phyloP scores from a whole-genome alignment of 495 filamentous ascomycete genomes.

The Penicillium salamii region DNA sequence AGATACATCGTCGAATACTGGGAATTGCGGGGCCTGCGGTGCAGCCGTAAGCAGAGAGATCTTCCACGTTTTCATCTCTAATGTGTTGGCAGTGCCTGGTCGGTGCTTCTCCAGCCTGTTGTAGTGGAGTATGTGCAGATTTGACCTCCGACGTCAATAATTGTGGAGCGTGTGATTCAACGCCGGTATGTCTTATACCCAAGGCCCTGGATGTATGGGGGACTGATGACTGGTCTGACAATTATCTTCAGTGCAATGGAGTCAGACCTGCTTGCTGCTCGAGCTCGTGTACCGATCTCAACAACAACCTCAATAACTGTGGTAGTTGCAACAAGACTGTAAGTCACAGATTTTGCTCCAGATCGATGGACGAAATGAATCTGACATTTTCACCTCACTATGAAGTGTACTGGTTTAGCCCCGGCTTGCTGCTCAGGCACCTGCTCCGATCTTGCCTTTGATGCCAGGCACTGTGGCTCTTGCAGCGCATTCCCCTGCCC shows the following conservation, averaged over 20 bases:
- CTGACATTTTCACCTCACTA: background rate
- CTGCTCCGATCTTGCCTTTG: constrained; percentile 6
- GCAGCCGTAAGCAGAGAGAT: constrained; percentile 7
- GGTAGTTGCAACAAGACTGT: constrained; percentile 7
- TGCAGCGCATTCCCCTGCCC: constrained; percentile 9
- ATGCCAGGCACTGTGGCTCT: constrained; percentile 9
- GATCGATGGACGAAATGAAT: too few relatives aligned
- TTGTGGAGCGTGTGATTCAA: constrained; percentile 15
- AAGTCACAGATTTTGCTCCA: background rate
- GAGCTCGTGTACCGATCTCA: background rate
- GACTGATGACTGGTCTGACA: background rate
- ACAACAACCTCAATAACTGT: background rate
- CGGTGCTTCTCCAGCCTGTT: constrained; percentile 17
- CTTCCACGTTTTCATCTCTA: background rate
- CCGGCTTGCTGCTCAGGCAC: constrained; percentile 15
- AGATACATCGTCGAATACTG: constrained; percentile 4
- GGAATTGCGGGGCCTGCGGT: constrained; percentile 18
- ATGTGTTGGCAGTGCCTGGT: constrained; percentile 8
- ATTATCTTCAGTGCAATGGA: constrained; percentile 11
- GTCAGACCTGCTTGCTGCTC: constrained; percentile 7
- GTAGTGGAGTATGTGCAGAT: constrained; percentile 16
- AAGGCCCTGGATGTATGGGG: too few relatives aligned
- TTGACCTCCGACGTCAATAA: constrained; percentile 1
- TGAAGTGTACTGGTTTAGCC: background rate
- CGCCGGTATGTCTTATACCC: constrained; percentile 1